phyloP scores from a whole-genome alignment of 2,329 filamentous ascomycete species.

The Neonectria ditissima region DNA sequence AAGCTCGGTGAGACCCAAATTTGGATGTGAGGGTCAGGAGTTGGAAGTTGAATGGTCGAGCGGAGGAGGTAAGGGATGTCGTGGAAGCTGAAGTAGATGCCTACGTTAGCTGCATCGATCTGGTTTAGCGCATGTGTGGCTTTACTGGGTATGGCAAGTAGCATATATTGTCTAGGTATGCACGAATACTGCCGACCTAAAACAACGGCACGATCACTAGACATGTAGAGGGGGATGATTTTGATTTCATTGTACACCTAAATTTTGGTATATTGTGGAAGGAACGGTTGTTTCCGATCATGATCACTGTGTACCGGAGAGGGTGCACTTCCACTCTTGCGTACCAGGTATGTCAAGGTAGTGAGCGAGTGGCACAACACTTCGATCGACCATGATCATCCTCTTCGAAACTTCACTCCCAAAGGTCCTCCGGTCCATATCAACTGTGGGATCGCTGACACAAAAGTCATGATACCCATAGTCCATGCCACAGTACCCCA shows the following conservation, averaged over 20 bases:
- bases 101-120: constrained; percentile 28
- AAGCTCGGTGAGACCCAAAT: no score
- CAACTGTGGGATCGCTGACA: constrained; percentile 44
- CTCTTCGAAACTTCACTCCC: constrained; percentile 43
- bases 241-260: not conserved
- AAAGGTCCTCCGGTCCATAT: constrained; percentile 48
- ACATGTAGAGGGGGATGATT: not conserved
- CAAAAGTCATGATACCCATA: constrained; percentile 45
- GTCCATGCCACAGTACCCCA: constrained; percentile 51
- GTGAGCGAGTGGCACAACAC: no score
- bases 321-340: no score
- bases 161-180: no score
- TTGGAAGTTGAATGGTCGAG: not conserved
- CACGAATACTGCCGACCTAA: not conserved
- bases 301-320: not conserved
- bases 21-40: not conserved
- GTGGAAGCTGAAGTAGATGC: constrained; percentile 17
- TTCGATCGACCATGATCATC: no score
- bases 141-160: not conserved
- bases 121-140: constrained; percentile 36
- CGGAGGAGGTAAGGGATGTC: constrained; percentile 17
- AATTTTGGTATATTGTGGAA: not conserved
- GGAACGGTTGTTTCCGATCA: not conserved
- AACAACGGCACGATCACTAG: not conserved
- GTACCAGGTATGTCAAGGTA: no score